Evolutionary conservation across 169 alveolate species (phyloP).

Genomic region (Eimeria falciformis): DNA sequence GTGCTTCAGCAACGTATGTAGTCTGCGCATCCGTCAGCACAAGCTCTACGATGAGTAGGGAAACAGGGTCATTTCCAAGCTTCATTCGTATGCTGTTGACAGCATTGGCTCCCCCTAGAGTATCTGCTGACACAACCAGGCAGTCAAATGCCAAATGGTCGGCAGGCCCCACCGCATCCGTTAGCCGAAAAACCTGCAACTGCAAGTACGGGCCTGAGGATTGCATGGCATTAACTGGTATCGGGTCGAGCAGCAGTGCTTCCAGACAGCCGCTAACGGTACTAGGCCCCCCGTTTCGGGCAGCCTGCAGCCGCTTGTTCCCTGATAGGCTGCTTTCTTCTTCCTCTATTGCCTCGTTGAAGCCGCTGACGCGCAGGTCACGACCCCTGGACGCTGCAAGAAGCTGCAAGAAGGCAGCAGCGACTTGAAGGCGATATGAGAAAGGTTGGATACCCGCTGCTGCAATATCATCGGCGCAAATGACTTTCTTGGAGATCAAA

Average conservation of each 20-base stretch:
- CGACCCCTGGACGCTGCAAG: constrained; percentile 55
- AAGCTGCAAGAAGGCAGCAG: constrained; percentile 71
- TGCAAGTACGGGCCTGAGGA: neutral
- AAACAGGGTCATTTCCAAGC: constrained; percentile 46
- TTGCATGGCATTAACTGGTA: neutral
- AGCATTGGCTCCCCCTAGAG: constrained; percentile 58
- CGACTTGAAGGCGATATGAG: constrained; percentile 45
- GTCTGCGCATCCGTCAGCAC: constrained; percentile 36
- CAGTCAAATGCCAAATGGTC: constrained; percentile 68
- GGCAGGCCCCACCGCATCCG: constrained; percentile 77
- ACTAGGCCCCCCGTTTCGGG: neutral
- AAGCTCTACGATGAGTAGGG: constrained; percentile 31
- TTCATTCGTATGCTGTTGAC: constrained; percentile 57
- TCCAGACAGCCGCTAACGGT: neutral
- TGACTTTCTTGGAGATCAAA: constrained; percentile 74
- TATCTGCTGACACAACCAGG: constrained; percentile 71
- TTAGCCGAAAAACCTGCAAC: constrained; percentile 37
- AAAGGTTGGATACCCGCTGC: constrained; percentile 76
- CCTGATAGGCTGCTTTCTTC: constrained; percentile 16
- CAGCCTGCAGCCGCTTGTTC: neutral
- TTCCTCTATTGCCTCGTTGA: constrained; percentile 23
- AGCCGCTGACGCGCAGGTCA: neutral
- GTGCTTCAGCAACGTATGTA: neutral
- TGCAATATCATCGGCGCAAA: constrained; percentile 22
- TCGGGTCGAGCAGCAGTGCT: neutral